Conservation (phyloP, 306 rosid species). For the Cicer bijugum region DNA sequence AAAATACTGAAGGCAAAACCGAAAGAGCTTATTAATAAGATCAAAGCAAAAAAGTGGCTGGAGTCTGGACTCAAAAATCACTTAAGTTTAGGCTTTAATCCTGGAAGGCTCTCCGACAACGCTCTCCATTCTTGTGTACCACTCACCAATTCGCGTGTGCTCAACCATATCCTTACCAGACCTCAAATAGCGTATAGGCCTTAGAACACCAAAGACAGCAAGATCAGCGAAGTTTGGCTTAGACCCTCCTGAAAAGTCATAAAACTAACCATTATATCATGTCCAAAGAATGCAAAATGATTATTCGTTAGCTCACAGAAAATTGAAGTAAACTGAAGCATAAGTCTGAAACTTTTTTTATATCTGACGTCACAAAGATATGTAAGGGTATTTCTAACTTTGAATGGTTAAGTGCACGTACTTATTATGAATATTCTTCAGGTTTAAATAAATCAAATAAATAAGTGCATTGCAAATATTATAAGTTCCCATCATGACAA, state of each 20-base stretch:
- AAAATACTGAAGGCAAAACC: constrained; percentile 38
- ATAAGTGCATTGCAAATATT: constrained; percentile 12
- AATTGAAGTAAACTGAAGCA: constrained; percentile 32
- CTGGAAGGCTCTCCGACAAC: constrained; percentile 74
- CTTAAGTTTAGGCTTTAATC: constrained; percentile 59
- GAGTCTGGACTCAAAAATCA: not conserved
- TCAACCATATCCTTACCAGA: constrained; percentile 97
- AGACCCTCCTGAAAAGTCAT: constrained; percentile 64
- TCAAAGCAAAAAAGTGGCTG: constrained; percentile 22
- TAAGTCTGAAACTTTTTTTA: not conserved
- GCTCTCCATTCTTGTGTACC: constrained; percentile 91
- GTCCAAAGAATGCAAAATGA: constrained; percentile 23
- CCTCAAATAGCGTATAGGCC: constrained; percentile 89
- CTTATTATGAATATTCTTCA: not conserved
- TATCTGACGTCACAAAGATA: constrained; percentile 12
- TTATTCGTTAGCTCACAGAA: constrained; percentile 11
- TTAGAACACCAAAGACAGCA: constrained; percentile 68
- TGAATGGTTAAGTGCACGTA: constrained; percentile 16
- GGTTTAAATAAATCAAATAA: constrained; percentile 23
- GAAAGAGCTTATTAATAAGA: constrained; percentile 35
- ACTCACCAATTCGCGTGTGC: constrained; percentile 87
- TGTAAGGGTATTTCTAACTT: constrained; percentile 8
- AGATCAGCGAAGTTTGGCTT: constrained; percentile 59
- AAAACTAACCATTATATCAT: constrained; percentile 22
- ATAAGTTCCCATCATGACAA: not conserved